phyloP scores from a whole-genome alignment of 306 rosid genomes.

The Mimosa pudica region DNA sequence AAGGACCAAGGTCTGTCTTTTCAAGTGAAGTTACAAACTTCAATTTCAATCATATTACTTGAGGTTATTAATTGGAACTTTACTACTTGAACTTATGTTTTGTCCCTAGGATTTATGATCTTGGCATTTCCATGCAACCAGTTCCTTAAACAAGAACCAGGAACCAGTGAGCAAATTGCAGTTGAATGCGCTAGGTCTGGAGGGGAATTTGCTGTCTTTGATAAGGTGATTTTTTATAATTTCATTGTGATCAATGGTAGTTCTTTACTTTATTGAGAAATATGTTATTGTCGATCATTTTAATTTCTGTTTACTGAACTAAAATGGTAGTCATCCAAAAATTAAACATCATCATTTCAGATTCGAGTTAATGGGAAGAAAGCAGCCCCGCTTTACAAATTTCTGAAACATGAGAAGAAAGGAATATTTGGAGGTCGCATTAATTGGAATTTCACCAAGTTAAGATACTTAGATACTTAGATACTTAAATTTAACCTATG shows the following conservation, averaged over 20 bases:
- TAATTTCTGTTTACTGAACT: slow-evolving; percentile 5
- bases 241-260: not conserved
- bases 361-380: slow-evolving; percentile 85
- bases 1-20: slow-evolving; percentile 63
- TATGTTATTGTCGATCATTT: not conserved
- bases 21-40: slow-evolving; percentile 20
- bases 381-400: slow-evolving; percentile 69
- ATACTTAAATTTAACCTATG: no score
- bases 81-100: slow-evolving; percentile 4
- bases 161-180: slow-evolving; percentile 74
- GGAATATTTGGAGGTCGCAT: slow-evolving; percentile 84
- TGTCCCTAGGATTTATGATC: slow-evolving; percentile 66
- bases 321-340: slow-evolving; percentile 21
- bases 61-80: slow-evolving; percentile 5
- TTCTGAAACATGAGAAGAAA: slow-evolving; percentile 65
- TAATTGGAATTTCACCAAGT: slow-evolving; percentile 97
- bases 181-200: no score
- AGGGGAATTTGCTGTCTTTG: slow-evolving; percentile 87
- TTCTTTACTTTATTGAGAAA: not conserved
- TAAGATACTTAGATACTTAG: no score
- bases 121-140: slow-evolving; percentile 98
- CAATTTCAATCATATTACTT: slow-evolving; percentile 16
- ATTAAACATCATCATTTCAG: slow-evolving; percentile 39
- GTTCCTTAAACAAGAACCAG: slow-evolving; percentile 87
- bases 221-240: slow-evolving; percentile 61